Conservation (phyloP, 805 yeast genomes). For the Isabelozyma pseudorhagii region DNA sequence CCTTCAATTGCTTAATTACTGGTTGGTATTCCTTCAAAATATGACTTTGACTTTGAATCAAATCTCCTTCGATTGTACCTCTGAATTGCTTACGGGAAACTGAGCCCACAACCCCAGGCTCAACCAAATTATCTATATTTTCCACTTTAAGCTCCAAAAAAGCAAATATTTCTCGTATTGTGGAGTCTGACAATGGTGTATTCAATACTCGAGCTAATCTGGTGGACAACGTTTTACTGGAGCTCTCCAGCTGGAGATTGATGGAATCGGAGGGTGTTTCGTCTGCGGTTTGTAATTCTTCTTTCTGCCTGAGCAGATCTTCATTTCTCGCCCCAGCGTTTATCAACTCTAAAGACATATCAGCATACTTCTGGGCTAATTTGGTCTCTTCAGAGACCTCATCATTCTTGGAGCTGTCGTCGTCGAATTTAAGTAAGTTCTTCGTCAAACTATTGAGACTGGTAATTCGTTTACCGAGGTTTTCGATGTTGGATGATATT, state of each 20-base stretch:
- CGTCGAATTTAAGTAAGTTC: constrained; percentile 18
- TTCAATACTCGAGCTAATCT: constrained; percentile 51
- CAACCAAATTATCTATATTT: constrained; percentile 34
- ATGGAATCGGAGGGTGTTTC: not conserved
- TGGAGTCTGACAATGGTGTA: constrained; percentile 38
- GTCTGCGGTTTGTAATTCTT: constrained; percentile 5
- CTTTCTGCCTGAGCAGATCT: not conserved
- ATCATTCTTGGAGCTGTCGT: constrained; percentile 1
- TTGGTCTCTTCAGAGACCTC: constrained; percentile 7
- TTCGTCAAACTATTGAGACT: constrained; percentile 29
- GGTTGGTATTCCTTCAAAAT: constrained; percentile 33
- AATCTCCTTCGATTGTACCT: constrained; percentile 58
- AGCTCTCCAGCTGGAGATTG: not conserved
- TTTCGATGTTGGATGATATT: constrained; percentile 34
- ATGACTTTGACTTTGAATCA: constrained; percentile 49
- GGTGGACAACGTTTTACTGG: constrained; percentile 25
- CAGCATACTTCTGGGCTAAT: constrained; percentile 48
- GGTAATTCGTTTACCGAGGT: constrained; percentile 29
- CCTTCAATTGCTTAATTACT: constrained; percentile 22
- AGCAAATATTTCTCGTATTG: constrained; percentile 30
- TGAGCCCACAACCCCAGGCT: constrained; percentile 53
- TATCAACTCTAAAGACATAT: constrained; percentile 40
- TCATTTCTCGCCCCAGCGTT: not conserved
- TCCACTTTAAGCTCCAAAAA: constrained; percentile 23
- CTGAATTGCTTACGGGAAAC: constrained; percentile 58